Conservation (phyloP, 2,329 filamentous ascomycete genomes). For the Claviceps sp. region DNA sequence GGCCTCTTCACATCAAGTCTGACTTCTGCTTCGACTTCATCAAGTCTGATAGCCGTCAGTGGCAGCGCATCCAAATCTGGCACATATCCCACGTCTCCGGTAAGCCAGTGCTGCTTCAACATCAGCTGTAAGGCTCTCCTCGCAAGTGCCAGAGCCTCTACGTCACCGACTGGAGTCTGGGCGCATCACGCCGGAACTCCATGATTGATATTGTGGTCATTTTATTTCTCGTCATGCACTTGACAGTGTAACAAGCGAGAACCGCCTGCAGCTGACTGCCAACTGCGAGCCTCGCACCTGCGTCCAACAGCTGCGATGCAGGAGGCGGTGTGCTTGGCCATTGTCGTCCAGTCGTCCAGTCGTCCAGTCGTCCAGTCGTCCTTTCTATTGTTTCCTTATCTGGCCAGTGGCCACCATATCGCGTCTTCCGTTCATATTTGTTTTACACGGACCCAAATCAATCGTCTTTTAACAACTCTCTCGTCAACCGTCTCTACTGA, state of each 20-base stretch:
- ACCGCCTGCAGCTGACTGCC: not conserved
- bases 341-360: not conserved
- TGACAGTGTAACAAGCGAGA: not conserved
- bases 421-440: not conserved
- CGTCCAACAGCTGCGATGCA: not conserved
- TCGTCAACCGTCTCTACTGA: slow-evolving; percentile 1
- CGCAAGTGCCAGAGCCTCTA: too few species aligned
- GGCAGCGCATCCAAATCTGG: not conserved
- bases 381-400: not conserved
- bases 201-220: too few species aligned
- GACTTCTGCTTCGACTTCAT: not conserved
- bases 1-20: not conserved
- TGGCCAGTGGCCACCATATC: not conserved
- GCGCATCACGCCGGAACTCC: too few species aligned
- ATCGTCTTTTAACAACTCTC: too few species aligned
- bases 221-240: too few species aligned
- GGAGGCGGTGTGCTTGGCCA: not conserved
- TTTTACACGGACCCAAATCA: too few species aligned
- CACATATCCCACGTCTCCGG: not conserved
- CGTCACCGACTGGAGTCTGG: too few species aligned
- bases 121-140: too few species aligned
- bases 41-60: not conserved
- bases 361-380: not conserved
- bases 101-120: not conserved
- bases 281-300: not conserved